Evolutionary conservation across 192 early-diverging fungal genomes (phyloP).

Genomic region (Linnemannia elongata): DNA sequence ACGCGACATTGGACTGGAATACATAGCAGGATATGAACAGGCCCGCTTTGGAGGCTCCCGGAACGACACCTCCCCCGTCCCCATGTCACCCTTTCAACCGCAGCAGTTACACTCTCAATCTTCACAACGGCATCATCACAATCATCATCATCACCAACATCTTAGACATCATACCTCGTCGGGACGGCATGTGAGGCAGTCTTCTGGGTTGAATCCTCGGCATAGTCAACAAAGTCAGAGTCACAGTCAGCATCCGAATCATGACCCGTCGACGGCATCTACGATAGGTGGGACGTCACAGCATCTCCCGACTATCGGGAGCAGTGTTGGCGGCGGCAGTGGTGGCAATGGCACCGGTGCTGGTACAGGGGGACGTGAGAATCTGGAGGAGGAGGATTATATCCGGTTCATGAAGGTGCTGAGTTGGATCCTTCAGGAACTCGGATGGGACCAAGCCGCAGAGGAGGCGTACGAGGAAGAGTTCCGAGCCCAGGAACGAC

Average conservation of each 20-base stretch:
- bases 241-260: not conserved
- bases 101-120: not conserved
- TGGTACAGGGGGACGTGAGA: not conserved
- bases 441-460: conserved; percentile 53
- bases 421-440: conserved; percentile 59
- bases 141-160: conserved; percentile 10
- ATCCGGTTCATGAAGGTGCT: conserved; percentile 66
- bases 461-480: conserved; percentile 51
- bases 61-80: conserved; percentile 20
- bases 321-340: not conserved
- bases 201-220: conserved; percentile 11
- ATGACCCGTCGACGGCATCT: conserved; percentile 31
- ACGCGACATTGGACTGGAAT: conserved; percentile 61
- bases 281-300: not conserved
- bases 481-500: conserved; percentile 18
- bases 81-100: conserved; percentile 15
- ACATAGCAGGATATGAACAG: conserved; percentile 70
- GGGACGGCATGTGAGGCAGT: conserved; percentile 9
- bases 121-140: not conserved
- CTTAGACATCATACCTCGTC: conserved; percentile 11
- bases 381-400: conserved; percentile 60
- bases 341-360: not conserved
- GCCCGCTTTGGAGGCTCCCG: conserved; percentile 61
- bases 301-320: not conserved
- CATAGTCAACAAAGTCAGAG: not conserved